Percentiles rank a stretch among this genome's conserved stretches.
Evolutionary conservation across 768 basidiomycete species (phyloP).

Genomic region (Mycena polygramma): DNA sequence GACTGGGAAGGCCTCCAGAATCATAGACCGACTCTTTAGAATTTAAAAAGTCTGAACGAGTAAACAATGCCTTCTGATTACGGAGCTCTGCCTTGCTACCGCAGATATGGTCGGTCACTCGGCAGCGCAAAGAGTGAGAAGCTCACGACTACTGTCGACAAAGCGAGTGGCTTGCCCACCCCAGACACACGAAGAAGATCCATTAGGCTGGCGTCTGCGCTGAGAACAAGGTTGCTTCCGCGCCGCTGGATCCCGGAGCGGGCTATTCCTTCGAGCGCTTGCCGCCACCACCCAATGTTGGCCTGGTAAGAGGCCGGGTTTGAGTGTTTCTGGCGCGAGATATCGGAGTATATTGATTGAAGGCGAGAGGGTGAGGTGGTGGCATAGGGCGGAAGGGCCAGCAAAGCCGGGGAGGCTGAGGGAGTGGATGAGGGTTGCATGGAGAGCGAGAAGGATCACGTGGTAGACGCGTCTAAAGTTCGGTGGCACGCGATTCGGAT

Average conservation of each 20-base stretch:
- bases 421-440: constrained; percentile 35
- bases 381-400: constrained; percentile 60
- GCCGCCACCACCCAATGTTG: constrained; percentile 91
- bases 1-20: constrained; percentile 75
- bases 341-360: constrained; percentile 89
- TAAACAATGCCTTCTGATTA: constrained; percentile 58
- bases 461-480: background rate
- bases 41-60: constrained; percentile 66
- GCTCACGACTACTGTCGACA: constrained; percentile 83
- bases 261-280: constrained; percentile 73
- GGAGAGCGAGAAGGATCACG: constrained; percentile 17
- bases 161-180: constrained; percentile 80
- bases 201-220: constrained; percentile 64
- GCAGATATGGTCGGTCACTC: constrained; percentile 45
- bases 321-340: constrained; percentile 84
- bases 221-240: constrained; percentile 70
- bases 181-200: constrained; percentile 75
- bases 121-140: constrained; percentile 6
- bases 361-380: constrained; percentile 67
- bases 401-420: constrained; percentile 35
- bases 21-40: constrained; percentile 75
- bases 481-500: constrained; percentile 22
- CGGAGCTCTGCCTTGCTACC: constrained; percentile 81
- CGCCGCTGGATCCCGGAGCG: constrained; percentile 65
- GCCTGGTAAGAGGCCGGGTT: constrained; percentile 87